Evolutionary conservation across 257 asterid species (phyloP).

Genomic region (Plantago major): DNA sequence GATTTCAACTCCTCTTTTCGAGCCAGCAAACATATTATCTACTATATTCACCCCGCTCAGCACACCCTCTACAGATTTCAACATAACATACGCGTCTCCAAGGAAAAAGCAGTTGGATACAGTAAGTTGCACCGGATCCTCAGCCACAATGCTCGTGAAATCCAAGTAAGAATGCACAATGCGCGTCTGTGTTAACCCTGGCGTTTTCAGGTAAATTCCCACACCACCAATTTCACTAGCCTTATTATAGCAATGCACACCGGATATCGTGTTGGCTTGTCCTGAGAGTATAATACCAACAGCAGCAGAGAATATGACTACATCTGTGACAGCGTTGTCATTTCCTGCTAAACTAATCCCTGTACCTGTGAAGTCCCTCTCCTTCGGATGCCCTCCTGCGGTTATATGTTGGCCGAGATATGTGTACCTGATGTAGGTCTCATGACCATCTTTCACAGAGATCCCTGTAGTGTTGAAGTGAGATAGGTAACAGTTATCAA

Average conservation of each 20-base stretch:
- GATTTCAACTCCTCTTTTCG: slow-evolving; percentile 48
- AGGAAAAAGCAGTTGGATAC: slow-evolving; percentile 63
- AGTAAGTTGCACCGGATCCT: slow-evolving; percentile 86
- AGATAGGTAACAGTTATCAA: slow-evolving; percentile 79
- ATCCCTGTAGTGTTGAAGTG: slow-evolving; percentile 71
- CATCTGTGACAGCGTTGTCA: slow-evolving; percentile 69
- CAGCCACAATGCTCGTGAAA: slow-evolving; percentile 79
- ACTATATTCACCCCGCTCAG: slow-evolving; percentile 64
- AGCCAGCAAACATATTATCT: slow-evolving; percentile 77
- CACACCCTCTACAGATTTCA: slow-evolving; percentile 61
- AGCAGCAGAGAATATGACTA: slow-evolving; percentile 77
- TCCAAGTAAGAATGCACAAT: slow-evolving; percentile 72
- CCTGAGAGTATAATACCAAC: slow-evolving; percentile 60
- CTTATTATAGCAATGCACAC: slow-evolving; percentile 88
- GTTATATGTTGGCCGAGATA: slow-evolving; percentile 84
- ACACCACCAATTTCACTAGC: slow-evolving; percentile 79
- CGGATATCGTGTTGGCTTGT: slow-evolving; percentile 65
- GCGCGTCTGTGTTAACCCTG: slow-evolving; percentile 71
- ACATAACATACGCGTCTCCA: slow-evolving; percentile 57
- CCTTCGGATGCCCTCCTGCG: slow-evolving; percentile 69
- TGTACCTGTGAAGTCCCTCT: slow-evolving; percentile 65
- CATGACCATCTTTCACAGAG: slow-evolving; percentile 62
- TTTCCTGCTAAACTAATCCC: slow-evolving; percentile 60
- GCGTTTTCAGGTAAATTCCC: slow-evolving; percentile 60
- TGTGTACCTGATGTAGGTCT: slow-evolving; percentile 67